Conservation (phyloP, 2,329 filamentous ascomycete species). For the Fusarium sarcochroum region DNA sequence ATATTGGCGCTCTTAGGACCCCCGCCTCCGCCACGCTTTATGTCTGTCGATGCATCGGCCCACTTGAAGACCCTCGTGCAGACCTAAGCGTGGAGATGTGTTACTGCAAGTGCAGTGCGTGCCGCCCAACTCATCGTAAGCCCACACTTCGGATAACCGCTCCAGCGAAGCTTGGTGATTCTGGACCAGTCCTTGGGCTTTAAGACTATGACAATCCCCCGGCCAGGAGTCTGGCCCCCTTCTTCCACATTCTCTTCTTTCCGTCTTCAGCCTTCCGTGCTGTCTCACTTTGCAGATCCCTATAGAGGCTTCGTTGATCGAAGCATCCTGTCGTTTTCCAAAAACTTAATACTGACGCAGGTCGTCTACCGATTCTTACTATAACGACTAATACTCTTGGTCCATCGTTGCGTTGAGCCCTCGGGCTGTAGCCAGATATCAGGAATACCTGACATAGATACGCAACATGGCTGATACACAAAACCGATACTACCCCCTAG, state of each 20-base stretch:
- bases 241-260: constrained; percentile 55
- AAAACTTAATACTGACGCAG: constrained; percentile 52
- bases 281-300: constrained; percentile 47
- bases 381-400: constrained; percentile 44
- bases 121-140: constrained; percentile 36
- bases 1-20: constrained; percentile 36
- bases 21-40: constrained; percentile 32
- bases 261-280: constrained; percentile 49
- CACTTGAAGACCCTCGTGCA: constrained; percentile 30
- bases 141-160: constrained; percentile 46
- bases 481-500: constrained; percentile 60
- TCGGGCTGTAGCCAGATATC: constrained; percentile 46
- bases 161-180: constrained; percentile 32
- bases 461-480: constrained; percentile 64
- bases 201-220: constrained; percentile 49
- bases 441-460: constrained; percentile 50
- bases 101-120: constrained; percentile 48
- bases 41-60: constrained; percentile 44
- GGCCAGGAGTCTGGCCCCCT: constrained; percentile 48
- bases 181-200: constrained; percentile 42
- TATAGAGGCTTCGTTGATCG: constrained; percentile 60
- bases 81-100: constrained; percentile 36
- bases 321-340: constrained; percentile 59
- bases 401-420: constrained; percentile 33
- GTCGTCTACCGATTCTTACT: constrained; percentile 51